Percentiles rank a stretch among this genome's conserved stretches.
phyloP scores from a whole-genome alignment of 2,329 filamentous ascomycete species.

The Aaosphaeria arxii region DNA sequence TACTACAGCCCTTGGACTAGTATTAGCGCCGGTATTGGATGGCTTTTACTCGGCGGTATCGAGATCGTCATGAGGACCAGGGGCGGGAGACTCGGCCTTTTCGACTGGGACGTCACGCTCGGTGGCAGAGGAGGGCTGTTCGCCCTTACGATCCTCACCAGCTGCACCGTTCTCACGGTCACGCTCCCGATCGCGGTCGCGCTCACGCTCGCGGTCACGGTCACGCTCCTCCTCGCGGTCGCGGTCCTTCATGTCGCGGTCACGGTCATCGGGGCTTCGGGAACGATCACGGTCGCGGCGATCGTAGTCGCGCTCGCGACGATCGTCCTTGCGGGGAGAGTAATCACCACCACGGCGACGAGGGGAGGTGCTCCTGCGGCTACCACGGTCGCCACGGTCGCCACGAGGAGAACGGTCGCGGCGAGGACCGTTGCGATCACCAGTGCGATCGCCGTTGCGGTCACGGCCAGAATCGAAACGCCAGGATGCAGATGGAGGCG shows the following conservation, averaged over 20 bases:
- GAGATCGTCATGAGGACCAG: slow-evolving; percentile 80
- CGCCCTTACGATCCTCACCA: slow-evolving; percentile 89
- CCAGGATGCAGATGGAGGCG: slow-evolving; percentile 96
- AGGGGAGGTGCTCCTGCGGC: slow-evolving; percentile 59
- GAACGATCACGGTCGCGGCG: slow-evolving; percentile 47
- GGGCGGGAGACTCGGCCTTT: slow-evolving; percentile 55
- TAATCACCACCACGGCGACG: slow-evolving; percentile 88
- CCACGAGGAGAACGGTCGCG: slow-evolving; percentile 57
- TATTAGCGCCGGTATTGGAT: neutral
- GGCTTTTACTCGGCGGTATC: slow-evolving; percentile 76
- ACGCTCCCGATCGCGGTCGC: slow-evolving; percentile 59
- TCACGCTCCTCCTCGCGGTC: slow-evolving; percentile 49
- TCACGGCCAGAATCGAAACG: slow-evolving; percentile 89
- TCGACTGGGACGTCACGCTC: slow-evolving; percentile 29
- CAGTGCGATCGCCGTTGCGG: slow-evolving; percentile 58
- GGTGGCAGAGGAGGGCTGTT: slow-evolving; percentile 3
- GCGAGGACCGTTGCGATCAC: slow-evolving; percentile 50
- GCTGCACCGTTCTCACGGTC: slow-evolving; percentile 69
- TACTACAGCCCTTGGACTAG: neutral
- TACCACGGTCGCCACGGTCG: slow-evolving; percentile 53
- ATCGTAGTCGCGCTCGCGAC: slow-evolving; percentile 72
- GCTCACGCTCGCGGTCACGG: slow-evolving; percentile 47
- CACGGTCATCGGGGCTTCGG: slow-evolving; percentile 64
- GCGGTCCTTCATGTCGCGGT: slow-evolving; percentile 70
- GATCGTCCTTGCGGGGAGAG: slow-evolving; percentile 67